Evolutionary conservation across 2,329 filamentous ascomycete species (phyloP).

Genomic region (Cladosporium velox): DNA sequence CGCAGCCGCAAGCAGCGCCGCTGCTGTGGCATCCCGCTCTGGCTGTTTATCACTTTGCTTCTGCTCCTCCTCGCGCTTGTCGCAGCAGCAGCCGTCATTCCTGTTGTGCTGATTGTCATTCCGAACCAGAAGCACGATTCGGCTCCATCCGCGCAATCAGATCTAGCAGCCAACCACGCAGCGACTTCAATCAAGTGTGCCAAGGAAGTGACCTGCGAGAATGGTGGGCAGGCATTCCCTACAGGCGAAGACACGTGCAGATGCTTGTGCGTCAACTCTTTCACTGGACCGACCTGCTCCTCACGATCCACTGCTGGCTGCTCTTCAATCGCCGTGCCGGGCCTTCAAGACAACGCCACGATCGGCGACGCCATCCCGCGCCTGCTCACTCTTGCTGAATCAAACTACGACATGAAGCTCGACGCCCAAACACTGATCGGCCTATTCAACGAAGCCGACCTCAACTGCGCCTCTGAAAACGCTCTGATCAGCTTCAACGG

Average conservation of each 20-base stretch:
- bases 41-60: conserved; percentile 69
- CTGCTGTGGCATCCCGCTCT: conserved; percentile 82
- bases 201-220: conserved; percentile 65
- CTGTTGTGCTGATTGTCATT: conserved; percentile 64
- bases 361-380: conserved; percentile 77
- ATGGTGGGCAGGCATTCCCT: conserved; percentile 77
- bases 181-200: conserved; percentile 57
- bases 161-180: conserved; percentile 31
- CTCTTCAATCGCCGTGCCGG: conserved; percentile 51
- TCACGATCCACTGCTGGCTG: conserved; percentile 56
- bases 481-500: conserved; percentile 83
- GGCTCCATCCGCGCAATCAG: conserved; percentile 22
- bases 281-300: conserved; percentile 66
- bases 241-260: conserved; percentile 64
- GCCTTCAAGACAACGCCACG: conserved; percentile 66
- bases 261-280: conserved; percentile 88
- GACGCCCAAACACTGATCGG: conserved; percentile 69
- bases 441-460: conserved; percentile 71
- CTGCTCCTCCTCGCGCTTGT: conserved; percentile 71
- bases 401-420: conserved; percentile 76
- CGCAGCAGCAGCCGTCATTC: conserved; percentile 79
- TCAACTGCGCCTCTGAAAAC: conserved; percentile 84
- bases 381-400: conserved; percentile 64
- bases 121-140: conserved; percentile 49
- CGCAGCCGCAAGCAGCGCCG: conserved; percentile 49